Evolutionary conservation across 2,329 filamentous ascomycete species (phyloP).

Genomic region (Paecilomyces variotii): DNA sequence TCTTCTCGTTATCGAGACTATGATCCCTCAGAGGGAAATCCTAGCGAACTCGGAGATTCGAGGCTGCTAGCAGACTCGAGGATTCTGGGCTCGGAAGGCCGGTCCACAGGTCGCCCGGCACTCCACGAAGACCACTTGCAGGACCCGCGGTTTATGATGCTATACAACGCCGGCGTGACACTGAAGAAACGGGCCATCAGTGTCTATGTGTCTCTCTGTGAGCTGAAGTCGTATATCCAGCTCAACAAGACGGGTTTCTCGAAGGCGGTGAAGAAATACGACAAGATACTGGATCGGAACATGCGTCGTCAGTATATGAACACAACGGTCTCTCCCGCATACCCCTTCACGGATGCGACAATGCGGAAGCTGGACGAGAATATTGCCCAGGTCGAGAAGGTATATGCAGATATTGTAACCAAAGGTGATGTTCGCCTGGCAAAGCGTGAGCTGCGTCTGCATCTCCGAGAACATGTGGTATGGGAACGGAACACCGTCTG

Average conservation of each 20-base stretch:
- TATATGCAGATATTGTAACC: conserved; percentile 76
- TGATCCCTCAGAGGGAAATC: conserved; percentile 18
- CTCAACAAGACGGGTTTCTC: conserved; percentile 94
- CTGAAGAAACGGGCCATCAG: conserved; percentile 86
- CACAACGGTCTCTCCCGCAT: conserved; percentile 64
- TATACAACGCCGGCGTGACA: conserved; percentile 68
- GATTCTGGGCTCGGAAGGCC: conserved; percentile 9
- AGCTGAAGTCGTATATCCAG: conserved; percentile 91
- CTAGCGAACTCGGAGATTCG: conserved; percentile 29
- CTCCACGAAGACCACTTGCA: conserved; percentile 65
- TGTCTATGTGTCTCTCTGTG: conserved; percentile 85
- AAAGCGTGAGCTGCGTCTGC: conserved; percentile 76
- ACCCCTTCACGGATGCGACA: conserved; percentile 70
- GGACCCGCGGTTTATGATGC: conserved; percentile 60
- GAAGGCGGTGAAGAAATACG: conserved; percentile 96
- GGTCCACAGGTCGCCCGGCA: conserved; percentile 13
- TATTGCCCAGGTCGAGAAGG: conserved; percentile 65
- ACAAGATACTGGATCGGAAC: conserved; percentile 84
- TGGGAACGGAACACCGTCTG: conserved; percentile 99
- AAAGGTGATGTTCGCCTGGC: conserved; percentile 69
- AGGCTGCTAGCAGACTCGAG: conserved; percentile 18
- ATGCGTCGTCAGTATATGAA: conserved; percentile 71
- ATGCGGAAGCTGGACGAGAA: conserved; percentile 62
- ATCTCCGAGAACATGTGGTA: conserved; percentile 91
- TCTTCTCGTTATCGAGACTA: conserved; percentile 21